These are phyloP conservation scores for Diaporthe caulivora DNA, from an alignment of 2,329 filamentous ascomycete genomes.

Conservation along the genomic window DNA sequence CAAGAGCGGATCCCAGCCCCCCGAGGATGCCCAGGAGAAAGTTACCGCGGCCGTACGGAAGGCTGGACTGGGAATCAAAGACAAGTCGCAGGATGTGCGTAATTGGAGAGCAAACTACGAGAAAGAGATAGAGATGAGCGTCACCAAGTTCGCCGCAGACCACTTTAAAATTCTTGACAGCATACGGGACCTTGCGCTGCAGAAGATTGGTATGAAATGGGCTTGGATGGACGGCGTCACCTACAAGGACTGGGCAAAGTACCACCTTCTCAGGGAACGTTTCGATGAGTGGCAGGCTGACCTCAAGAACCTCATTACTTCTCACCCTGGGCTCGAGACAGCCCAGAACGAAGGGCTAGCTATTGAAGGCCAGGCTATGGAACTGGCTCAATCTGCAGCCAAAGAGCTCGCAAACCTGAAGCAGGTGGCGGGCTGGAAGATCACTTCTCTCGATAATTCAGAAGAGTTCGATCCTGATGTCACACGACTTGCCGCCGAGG, in stretches of 20 bases:
- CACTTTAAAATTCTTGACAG: constrained; percentile 86
- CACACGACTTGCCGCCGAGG: constrained; percentile 69
- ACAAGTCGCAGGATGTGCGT: constrained; percentile 81
- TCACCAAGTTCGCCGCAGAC: constrained; percentile 80
- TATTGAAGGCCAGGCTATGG: constrained; percentile 85
- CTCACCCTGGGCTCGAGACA: constrained; percentile 77
- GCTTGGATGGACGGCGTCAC: constrained; percentile 95
- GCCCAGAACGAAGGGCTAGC: constrained; percentile 70
- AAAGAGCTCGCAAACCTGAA: constrained; percentile 85
- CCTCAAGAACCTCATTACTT: constrained; percentile 80
- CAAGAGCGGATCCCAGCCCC: constrained; percentile 56
- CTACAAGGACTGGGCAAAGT: constrained; percentile 97
- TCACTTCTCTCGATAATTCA: constrained; percentile 77
- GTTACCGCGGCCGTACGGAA: constrained; percentile 67
- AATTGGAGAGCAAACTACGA: constrained; percentile 82
- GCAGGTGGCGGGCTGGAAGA: constrained; percentile 87
- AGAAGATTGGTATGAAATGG: constrained; percentile 95
- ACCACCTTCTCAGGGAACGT: constrained; percentile 86
- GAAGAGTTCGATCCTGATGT: constrained; percentile 82
- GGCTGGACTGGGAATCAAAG: constrained; percentile 80
- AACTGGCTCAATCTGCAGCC: constrained; percentile 80
- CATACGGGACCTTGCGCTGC: constrained; percentile 85
- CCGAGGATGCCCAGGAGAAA: constrained; percentile 56
- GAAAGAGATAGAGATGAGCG: constrained; percentile 74
- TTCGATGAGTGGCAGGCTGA: constrained; percentile 89